These are phyloP conservation scores for sunflower (Helianthus annuus) DNA, from an alignment of 129 eudicot species.

Conservation along the genomic window HanXRQr2.0-SUNRISE NC_035441.2:128090215-128090714, in stretches of 20 bases:
- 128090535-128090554: conserved; percentile 15
- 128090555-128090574: neutral
- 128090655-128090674: neutral
- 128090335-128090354: conserved; percentile 37
- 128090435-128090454: conserved; percentile 61
- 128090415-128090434: conserved; percentile 45
- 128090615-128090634: neutral
- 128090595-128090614: conserved; percentile 24
- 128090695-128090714: too few species aligned
- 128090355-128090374: conserved; percentile 36
- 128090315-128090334: conserved; percentile 60
- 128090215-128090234: conserved; percentile 75
- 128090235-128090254: conserved; percentile 49
- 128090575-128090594: too few species aligned
- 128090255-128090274: conserved; percentile 59
- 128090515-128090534: neutral
- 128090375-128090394: conserved; percentile 32
- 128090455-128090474: conserved; percentile 41
- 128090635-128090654: neutral
- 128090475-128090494: conserved; percentile 47
- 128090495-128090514: conserved; percentile 26
- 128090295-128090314: too few species aligned
- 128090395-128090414: conserved; percentile 39
- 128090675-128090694: conserved; percentile 1
- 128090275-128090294: conserved; percentile 67